phyloP scores from a whole-genome alignment of 371 early-diverging fungal species.

The Mucor racemosus region DNA sequence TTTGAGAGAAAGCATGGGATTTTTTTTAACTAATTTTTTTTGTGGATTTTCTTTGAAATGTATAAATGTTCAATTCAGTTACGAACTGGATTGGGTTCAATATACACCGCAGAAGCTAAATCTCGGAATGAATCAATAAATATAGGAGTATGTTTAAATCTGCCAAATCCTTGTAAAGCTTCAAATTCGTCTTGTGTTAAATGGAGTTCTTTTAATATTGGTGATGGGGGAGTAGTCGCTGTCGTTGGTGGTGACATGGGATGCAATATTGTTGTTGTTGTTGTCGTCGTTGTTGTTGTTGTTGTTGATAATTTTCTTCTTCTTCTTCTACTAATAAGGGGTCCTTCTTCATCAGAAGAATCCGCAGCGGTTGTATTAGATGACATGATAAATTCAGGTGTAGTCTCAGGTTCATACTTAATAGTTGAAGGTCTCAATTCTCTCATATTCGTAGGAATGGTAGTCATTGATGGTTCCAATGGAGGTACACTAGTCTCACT shows the following conservation, averaged over 20 bases:
- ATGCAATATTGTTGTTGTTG: conserved; percentile 35
- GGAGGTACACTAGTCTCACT: neutral
- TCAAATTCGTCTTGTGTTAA: conserved; percentile 53
- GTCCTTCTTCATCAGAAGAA: conserved; percentile 20
- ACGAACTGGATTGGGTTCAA: conserved; percentile 32
- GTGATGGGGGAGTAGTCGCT: neutral
- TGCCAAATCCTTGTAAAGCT: conserved; percentile 49
- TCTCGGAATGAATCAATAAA: conserved; percentile 44
- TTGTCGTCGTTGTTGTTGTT: conserved; percentile 28
- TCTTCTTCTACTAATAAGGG: conserved; percentile 1
- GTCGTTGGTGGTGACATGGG: conserved; percentile 31
- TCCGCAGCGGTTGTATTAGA: conserved; percentile 6
- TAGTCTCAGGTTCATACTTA: conserved; percentile 16
- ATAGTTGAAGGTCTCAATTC: conserved; percentile 1
- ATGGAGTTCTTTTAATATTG: conserved; percentile 29
- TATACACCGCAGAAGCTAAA: conserved; percentile 31
- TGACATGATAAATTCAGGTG: conserved; percentile 16
- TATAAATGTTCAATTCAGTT: neutral
- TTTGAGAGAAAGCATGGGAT: neutral
- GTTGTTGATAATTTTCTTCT: conserved; percentile 9
- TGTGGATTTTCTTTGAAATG: neutral
- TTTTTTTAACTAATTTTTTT: conserved; percentile 5
- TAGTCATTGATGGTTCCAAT: neutral
- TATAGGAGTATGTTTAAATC: conserved; percentile 40
- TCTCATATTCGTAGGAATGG: neutral